Evolutionary conservation across 208 protist genomes (phyloP).

Genomic region (Leishmania tarentolae): DNA sequence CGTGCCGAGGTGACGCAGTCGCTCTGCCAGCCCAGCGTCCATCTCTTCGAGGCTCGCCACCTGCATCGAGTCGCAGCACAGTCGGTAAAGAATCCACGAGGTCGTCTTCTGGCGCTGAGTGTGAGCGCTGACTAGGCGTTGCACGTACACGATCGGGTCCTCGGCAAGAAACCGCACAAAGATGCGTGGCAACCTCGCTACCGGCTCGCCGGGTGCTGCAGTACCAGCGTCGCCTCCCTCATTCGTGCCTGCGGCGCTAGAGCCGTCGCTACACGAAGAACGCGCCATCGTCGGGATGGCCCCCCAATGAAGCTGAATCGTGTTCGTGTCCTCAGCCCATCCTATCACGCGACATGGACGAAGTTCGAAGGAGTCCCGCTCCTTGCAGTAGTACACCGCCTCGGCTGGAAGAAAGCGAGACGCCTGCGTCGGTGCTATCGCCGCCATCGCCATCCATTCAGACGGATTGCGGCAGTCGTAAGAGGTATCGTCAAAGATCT

Average conservation of each 20-base stretch:
- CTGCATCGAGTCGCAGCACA: slow-evolving; percentile 94
- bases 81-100: slow-evolving; percentile 90
- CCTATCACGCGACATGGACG: slow-evolving; percentile 84
- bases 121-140: slow-evolving; percentile 82
- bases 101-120: slow-evolving; percentile 85
- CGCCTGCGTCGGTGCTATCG: slow-evolving; percentile 29
- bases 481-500: slow-evolving; percentile 96
- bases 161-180: slow-evolving; percentile 89
- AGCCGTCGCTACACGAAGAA: not conserved
- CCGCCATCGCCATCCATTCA: slow-evolving; percentile 93
- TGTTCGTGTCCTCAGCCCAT: slow-evolving; percentile 76
- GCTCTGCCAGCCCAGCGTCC: slow-evolving; percentile 58
- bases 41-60: slow-evolving; percentile 69
- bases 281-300: slow-evolving; percentile 14
- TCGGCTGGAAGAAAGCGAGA: slow-evolving; percentile 85
- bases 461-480: slow-evolving; percentile 91
- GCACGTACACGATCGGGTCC: slow-evolving; percentile 89
- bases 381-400: slow-evolving; percentile 54
- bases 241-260: not conserved
- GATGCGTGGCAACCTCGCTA: slow-evolving; percentile 71
- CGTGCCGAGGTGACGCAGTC: slow-evolving; percentile 78
- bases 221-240: not conserved
- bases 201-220: not conserved
- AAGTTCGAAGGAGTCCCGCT: slow-evolving; percentile 50
- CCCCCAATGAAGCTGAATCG: slow-evolving; percentile 76